These are phyloP conservation scores for Colletotrichum sp. DNA, from an alignment of 2,329 filamentous ascomycete genomes.

Conservation along the genomic window DNA sequence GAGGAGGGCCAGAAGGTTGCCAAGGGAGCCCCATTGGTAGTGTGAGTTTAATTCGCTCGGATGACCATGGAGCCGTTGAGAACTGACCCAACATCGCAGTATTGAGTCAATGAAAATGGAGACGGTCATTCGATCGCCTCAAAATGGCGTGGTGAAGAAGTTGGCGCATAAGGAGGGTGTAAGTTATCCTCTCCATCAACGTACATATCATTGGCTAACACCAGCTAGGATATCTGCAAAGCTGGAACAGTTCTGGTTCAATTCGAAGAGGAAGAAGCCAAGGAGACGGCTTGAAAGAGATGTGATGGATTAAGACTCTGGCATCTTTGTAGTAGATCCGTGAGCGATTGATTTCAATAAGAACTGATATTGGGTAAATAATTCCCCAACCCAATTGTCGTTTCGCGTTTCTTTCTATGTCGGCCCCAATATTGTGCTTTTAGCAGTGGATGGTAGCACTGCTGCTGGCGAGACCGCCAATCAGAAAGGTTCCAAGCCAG, in stretches of 20 bases:
- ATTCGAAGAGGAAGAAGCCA: constrained; percentile 60
- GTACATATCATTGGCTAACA: constrained; percentile 23
- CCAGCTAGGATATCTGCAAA: constrained; percentile 74
- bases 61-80: neutral
- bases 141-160: constrained; percentile 73
- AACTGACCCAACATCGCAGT: constrained; percentile 40
- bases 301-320: neutral
- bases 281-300: constrained; percentile 1
- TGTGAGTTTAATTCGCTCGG: constrained; percentile 56
- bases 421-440: neutral
- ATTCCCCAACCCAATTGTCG: neutral
- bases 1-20: constrained; percentile 80
- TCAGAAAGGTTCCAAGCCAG: constrained; percentile 70
- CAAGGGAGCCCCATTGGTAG: constrained; percentile 86
- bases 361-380: neutral
- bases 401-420: neutral
- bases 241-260: constrained; percentile 76
- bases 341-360: neutral
- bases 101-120: constrained; percentile 95
- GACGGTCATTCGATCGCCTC: constrained; percentile 80
- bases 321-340: neutral
- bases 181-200: constrained; percentile 38
- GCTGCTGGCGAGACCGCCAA: neutral
- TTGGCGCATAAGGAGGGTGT: constrained; percentile 78
- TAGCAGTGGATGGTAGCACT: neutral